phyloP scores from a whole-genome alignment of 1,284 basidiomycete species.

The Ustilago trichophora region DNA sequence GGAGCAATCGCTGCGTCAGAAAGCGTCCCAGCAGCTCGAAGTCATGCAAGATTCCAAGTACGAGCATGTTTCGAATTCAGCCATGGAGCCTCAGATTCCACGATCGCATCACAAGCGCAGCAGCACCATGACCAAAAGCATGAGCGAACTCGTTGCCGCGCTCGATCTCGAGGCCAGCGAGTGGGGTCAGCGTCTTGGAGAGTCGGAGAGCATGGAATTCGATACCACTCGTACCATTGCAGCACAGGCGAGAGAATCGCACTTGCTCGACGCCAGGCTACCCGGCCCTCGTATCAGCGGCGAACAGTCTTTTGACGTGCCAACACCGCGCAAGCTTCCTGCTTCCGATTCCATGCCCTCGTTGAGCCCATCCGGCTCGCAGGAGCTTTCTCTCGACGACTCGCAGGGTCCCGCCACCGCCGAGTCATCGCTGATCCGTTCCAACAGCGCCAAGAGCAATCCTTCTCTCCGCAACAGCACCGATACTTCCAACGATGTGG shows the following conservation, averaged over 20 bases:
- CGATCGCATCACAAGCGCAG: conserved; percentile 16
- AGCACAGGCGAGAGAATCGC: conserved; percentile 1
- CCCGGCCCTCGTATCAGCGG: too few species aligned
- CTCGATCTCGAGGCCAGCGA: conserved; percentile 30
- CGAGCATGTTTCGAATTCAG: background rate
- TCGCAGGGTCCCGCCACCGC: conserved; percentile 15
- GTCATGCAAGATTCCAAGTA: background rate
- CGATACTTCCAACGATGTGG: conserved; percentile 3
- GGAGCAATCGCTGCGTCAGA: conserved; percentile 4
- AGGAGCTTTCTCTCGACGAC: conserved; percentile 15
- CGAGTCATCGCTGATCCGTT: conserved; percentile 18
- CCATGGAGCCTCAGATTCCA: background rate
- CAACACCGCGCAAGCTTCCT: background rate
- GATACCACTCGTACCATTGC: background rate
- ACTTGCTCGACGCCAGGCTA: background rate
- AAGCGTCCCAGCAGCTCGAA: conserved; percentile 8
- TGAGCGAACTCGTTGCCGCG: conserved; percentile 41
- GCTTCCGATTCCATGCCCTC: conserved; percentile 24
- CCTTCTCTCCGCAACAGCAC: background rate
- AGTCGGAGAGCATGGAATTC: background rate
- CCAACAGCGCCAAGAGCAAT: conserved; percentile 4
- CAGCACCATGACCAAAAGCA: conserved; percentile 30
- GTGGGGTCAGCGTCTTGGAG: conserved; percentile 9
- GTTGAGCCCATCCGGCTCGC: conserved; percentile 27
- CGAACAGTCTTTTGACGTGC: too few species aligned